Percentiles rank a stretch among this genome's conserved stretches.
phyloP scores from a whole-genome alignment of 352 stramenopile genomes.

The Pythium monospermum region DNA sequence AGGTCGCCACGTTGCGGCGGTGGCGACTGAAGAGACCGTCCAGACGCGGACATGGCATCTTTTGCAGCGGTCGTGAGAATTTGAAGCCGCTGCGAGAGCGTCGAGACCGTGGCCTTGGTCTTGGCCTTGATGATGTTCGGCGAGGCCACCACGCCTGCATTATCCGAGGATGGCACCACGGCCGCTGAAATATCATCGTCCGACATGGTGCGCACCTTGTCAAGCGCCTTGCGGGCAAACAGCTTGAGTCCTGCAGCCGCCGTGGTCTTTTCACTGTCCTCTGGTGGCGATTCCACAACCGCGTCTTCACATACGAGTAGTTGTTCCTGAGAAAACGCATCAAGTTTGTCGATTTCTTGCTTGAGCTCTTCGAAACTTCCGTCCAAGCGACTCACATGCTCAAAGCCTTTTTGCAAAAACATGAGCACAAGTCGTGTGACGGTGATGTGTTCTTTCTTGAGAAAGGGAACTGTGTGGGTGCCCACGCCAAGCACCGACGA shows the following conservation, averaged over 20 bases:
- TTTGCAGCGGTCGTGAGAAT: slow-evolving; percentile 65
- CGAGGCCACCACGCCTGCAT: too few species aligned
- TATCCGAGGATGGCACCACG: slow-evolving; percentile 4
- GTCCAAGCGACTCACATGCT: slow-evolving; percentile 79
- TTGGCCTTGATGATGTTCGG: slow-evolving; percentile 15
- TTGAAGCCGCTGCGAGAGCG: slow-evolving; percentile 59
- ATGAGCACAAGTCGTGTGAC: slow-evolving; percentile 78
- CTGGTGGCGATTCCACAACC: background rate
- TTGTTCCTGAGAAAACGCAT: slow-evolving; percentile 64
- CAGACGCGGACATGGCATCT: slow-evolving; percentile 36
- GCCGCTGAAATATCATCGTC: slow-evolving; percentile 21
- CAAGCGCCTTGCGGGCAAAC: slow-evolving; percentile 21
- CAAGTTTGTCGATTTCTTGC: slow-evolving; percentile 52
- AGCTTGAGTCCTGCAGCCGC: slow-evolving; percentile 20
- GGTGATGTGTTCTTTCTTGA: slow-evolving; percentile 55
- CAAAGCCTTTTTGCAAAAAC: slow-evolving; percentile 85
- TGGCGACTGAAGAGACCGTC: slow-evolving; percentile 10
- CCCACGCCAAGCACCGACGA: slow-evolving; percentile 12
- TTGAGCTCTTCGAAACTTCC: slow-evolving; percentile 82
- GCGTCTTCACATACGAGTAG: slow-evolving; percentile 46
- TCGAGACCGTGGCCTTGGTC: slow-evolving; percentile 33
- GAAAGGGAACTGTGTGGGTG: slow-evolving; percentile 15
- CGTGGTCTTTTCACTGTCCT: slow-evolving; percentile 4
- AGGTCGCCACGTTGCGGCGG: background rate
- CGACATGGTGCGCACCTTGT: slow-evolving; percentile 23